These are phyloP conservation scores for Fusarium floridanum DNA, from an alignment of 2,329 filamentous ascomycete genomes.

Conservation along the genomic window DNA sequence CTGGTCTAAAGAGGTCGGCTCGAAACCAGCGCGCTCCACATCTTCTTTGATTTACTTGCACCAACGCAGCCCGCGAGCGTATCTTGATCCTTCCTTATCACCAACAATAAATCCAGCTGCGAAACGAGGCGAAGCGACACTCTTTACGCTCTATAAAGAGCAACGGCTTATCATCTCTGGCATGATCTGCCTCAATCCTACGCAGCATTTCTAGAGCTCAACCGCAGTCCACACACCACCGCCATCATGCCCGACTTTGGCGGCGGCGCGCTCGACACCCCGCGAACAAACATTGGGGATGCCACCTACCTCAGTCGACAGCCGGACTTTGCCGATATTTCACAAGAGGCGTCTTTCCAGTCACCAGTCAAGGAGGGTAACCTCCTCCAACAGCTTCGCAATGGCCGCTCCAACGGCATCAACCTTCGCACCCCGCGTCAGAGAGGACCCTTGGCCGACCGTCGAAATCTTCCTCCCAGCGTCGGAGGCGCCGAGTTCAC, in stretches of 20 bases:
- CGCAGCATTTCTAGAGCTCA: conserved; percentile 37
- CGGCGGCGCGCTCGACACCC: conserved; percentile 80
- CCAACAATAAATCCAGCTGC: conserved; percentile 36
- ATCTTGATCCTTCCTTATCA: conserved; percentile 28
- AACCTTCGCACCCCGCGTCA: conserved; percentile 81
- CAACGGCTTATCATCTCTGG: conserved; percentile 15
- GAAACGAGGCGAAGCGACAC: background rate
- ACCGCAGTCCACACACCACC: conserved; percentile 22
- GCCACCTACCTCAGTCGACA: conserved; percentile 80
- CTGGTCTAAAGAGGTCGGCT: conserved; percentile 37
- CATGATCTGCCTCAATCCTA: conserved; percentile 37
- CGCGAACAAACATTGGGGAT: conserved; percentile 86
- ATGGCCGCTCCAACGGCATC: conserved; percentile 68
- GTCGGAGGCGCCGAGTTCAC: conserved; percentile 87
- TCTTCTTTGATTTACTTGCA: conserved; percentile 16
- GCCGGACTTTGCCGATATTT: conserved; percentile 81
- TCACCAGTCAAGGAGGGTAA: conserved; percentile 79
- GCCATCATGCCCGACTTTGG: conserved; percentile 72
- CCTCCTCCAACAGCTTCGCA: conserved; percentile 80
- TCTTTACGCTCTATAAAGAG: conserved; percentile 11
- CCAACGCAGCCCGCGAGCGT: background rate
- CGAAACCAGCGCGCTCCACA: background rate
- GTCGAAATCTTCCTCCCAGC: conserved; percentile 76
- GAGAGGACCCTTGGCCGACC: conserved; percentile 76
- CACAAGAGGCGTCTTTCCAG: conserved; percentile 87